These are phyloP conservation scores for Chenopodium suecicum DNA, from an alignment of 148 eudicot species.

Conservation along the genomic window DNA sequence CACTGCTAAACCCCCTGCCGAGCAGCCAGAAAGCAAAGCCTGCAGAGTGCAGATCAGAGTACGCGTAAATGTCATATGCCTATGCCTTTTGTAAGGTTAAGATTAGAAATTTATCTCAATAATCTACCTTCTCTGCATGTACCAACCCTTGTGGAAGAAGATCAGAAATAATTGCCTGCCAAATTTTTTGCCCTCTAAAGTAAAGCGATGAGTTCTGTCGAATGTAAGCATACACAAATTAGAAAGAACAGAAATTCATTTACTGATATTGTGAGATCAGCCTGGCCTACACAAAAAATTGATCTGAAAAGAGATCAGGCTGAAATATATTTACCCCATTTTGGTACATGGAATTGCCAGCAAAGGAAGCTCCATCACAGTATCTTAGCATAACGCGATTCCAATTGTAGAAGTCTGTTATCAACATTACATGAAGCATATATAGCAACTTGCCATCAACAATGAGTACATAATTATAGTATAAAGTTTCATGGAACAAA, in stretches of 20 bases:
- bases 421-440: not conserved
- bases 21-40: conserved; percentile 96
- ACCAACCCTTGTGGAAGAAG: conserved; percentile 88
- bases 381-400: conserved; percentile 93
- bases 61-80: conserved; percentile 13
- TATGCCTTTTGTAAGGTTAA: not conserved
- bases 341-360: conserved; percentile 62
- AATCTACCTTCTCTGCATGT: conserved; percentile 65
- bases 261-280: not conserved
- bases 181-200: conserved; percentile 94
- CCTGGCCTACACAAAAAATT: too few species aligned
- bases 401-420: conserved; percentile 94
- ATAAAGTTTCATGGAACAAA: not conserved
- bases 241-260: not conserved
- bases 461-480: not conserved
- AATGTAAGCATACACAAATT: conserved; percentile 13
- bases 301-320: not conserved
- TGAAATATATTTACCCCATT: conserved; percentile 60
- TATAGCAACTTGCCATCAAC: too few species aligned
- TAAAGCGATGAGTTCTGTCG: conserved; percentile 48
- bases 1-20: conserved; percentile 92
- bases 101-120: not conserved
- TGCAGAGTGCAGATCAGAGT: conserved; percentile 15
- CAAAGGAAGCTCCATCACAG: conserved; percentile 97
- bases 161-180: conserved; percentile 79